These are phyloP conservation scores for Globisporangium lucens DNA, from an alignment of 352 stramenopile genomes.

Conservation along the genomic window DNA sequence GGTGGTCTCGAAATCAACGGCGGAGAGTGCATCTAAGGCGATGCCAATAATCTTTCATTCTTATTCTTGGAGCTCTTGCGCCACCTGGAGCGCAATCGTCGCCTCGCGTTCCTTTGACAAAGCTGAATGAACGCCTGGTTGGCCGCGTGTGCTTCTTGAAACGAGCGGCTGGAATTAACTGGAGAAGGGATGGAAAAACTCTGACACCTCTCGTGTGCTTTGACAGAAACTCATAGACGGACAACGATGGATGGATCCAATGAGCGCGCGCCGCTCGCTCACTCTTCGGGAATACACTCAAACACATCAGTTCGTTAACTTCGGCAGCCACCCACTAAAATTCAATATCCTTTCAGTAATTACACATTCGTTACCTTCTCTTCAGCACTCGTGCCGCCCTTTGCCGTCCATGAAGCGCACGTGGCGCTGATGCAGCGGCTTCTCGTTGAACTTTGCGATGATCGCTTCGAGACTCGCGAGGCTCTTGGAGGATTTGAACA, in stretches of 20 bases:
- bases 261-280: too few relatives aligned
- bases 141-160: not conserved
- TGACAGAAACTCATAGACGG: not conserved
- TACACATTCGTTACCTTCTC: not conserved
- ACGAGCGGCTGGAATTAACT: not conserved
- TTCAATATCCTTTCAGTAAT: not conserved
- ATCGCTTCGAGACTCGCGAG: not conserved
- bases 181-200: not conserved
- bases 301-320: not conserved
- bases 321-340: not conserved
- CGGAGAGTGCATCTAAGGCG: not conserved
- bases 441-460: slow-evolving; percentile 7
- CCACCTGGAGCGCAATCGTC: not conserved
- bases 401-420: slow-evolving; percentile 2
- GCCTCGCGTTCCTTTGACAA: not conserved
- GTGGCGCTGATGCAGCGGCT: slow-evolving; percentile 4
- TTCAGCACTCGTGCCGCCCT: not conserved
- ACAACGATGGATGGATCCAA: too few relatives aligned
- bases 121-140: not conserved
- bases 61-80: not conserved
- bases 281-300: not conserved
- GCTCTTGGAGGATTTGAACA: slow-evolving; percentile 7
- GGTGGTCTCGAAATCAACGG: not conserved
- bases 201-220: not conserved
- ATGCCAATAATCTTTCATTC: not conserved